Percentiles rank a stretch among this genome's conserved stretches.
phyloP scores from a whole-genome alignment of 1,284 basidiomycete species.

The Moniliophthora roreri region DNA sequence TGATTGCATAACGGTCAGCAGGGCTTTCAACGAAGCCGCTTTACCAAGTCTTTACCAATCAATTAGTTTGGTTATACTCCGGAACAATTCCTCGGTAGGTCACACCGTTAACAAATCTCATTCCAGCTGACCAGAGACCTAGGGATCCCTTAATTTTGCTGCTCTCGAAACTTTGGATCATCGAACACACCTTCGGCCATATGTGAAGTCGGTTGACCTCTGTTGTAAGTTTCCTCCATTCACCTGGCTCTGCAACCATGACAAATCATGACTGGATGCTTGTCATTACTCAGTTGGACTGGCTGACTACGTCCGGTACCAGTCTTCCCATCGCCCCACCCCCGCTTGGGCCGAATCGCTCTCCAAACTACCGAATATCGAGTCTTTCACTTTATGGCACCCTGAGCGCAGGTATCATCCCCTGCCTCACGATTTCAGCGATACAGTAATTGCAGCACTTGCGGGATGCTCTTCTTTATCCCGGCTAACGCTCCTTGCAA shows the following conservation, averaged over 20 bases:
- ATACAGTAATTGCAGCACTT: conserved; percentile 3
- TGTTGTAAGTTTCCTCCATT: conserved; percentile 1
- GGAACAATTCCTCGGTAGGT: conserved; percentile 1
- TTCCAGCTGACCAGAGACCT: background rate
- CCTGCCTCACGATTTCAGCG: conserved; percentile 6
- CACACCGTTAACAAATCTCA: background rate
- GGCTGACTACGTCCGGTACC: conserved; percentile 9
- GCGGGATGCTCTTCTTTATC: background rate
- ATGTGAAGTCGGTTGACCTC: conserved; percentile 8
- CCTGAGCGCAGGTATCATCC: conserved; percentile 8
- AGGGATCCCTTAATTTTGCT: conserved; percentile 4
- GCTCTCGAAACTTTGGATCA: conserved; percentile 11
- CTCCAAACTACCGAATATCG: conserved; percentile 9
- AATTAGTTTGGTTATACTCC: conserved; percentile 8
- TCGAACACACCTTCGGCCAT: conserved; percentile 5
- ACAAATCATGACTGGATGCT: background rate
- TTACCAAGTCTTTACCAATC: background rate
- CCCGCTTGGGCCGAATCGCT: conserved; percentile 8
- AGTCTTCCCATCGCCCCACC: background rate
- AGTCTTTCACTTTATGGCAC: conserved; percentile 5
- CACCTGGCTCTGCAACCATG: too few species aligned
- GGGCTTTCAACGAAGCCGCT: background rate
- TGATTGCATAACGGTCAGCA: background rate
- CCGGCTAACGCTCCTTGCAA: conserved; percentile 8
- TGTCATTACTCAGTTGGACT: conserved; percentile 4